Evolutionary conservation across 192 early-diverging fungal genomes (phyloP).

Genomic region (Coemansia sp.): DNA sequence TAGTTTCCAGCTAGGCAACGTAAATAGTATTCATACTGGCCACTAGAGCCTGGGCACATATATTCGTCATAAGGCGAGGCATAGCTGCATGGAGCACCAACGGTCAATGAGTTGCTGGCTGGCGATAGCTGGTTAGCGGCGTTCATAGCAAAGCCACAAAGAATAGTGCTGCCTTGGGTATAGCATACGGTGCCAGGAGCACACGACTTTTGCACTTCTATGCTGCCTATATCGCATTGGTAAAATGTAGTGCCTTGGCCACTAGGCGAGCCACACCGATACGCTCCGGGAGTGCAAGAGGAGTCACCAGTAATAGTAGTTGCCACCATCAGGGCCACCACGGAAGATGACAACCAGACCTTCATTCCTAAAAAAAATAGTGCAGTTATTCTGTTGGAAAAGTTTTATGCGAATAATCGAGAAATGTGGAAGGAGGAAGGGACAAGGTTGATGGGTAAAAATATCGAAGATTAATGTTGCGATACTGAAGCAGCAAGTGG

Average conservation of each 20-base stretch:
- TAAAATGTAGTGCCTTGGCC: slow-evolving; percentile 33
- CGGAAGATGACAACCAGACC: neutral
- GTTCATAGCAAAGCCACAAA: slow-evolving; percentile 37
- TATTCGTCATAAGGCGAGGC: slow-evolving; percentile 42
- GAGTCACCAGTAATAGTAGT: slow-evolving; percentile 7
- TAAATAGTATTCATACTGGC: slow-evolving; percentile 35
- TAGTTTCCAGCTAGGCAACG: slow-evolving; percentile 44
- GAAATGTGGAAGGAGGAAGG: neutral
- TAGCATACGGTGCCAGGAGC: slow-evolving; percentile 50
- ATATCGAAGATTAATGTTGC: neutral
- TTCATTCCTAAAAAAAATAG: neutral
- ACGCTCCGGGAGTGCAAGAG: slow-evolving; percentile 32
- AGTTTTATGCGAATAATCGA: neutral
- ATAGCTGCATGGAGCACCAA: slow-evolving; percentile 34
- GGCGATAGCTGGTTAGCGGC: slow-evolving; percentile 22
- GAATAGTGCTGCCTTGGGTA: slow-evolving; percentile 38
- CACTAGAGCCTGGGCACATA: slow-evolving; percentile 41
- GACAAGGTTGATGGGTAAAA: neutral
- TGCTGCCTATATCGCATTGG: slow-evolving; percentile 35
- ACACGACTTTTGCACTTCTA: slow-evolving; percentile 34
- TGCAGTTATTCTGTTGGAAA: neutral
- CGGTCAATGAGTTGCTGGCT: slow-evolving; percentile 11
- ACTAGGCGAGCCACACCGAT: slow-evolving; percentile 31
- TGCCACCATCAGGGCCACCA: neutral
- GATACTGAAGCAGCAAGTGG: neutral